Evolutionary conservation across 345 rosid genomes (phyloP).

Genomic region (Noccaea caerulescens): DNA sequence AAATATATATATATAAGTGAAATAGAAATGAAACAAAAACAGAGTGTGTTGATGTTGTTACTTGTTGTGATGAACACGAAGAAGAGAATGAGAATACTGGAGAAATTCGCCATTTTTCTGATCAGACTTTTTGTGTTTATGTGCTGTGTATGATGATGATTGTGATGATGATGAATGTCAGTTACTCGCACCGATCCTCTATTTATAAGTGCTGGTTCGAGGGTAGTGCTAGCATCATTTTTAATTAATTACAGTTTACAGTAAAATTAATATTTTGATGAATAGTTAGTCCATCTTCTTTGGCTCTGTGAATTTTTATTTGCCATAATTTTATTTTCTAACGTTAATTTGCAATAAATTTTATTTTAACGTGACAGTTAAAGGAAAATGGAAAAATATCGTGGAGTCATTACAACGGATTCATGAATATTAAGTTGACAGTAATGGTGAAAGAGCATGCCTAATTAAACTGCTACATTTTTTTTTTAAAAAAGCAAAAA

Average conservation of each 20-base stretch:
- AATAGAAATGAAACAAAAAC: neutral
- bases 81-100: conserved; percentile 5
- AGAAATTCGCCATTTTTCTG: conserved; percentile 22
- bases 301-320: conserved; percentile 15
- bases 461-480: neutral
- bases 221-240: neutral
- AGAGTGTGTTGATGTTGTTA: conserved; percentile 19
- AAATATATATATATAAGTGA: too few relatives aligned
- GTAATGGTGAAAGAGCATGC: conserved; percentile 35
- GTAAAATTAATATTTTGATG: neutral
- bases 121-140: neutral
- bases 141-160: neutral
- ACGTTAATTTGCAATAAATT: neutral
- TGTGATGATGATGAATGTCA: conserved; percentile 20
- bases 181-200: conserved; percentile 9
- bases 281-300: conserved; percentile 30
- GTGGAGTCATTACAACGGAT: conserved; percentile 23
- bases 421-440: conserved; percentile 5
- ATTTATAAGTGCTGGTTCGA: conserved; percentile 30
- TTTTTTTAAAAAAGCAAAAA: neutral
- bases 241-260: neutral
- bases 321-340: neutral
- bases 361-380: conserved; percentile 12
- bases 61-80: conserved; percentile 38
- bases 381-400: neutral